Base-by-base conservation (phyloP, 768 basidiomycete genomes). In the Rhodotorula sphaerocarpa region DNA sequence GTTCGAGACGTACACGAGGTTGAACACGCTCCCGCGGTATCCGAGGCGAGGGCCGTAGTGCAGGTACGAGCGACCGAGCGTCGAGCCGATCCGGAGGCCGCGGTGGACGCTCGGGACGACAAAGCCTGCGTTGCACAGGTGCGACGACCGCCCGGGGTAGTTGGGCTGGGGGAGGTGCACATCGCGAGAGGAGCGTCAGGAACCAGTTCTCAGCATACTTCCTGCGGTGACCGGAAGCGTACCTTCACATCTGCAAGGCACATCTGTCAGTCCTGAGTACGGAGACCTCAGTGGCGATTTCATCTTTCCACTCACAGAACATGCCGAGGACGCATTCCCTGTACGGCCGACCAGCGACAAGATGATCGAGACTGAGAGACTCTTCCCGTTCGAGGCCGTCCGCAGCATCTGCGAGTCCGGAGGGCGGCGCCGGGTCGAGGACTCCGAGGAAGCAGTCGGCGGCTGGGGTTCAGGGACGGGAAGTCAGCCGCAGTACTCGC, bases 1-100 rank as follows among this genome's bases (percentile, higher is more conserved):
- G 76, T 93, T 95, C 73, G 85, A 88, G 30, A 84, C 82, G 74
- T 87, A 93, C 42, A 95, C 90, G 46, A 95, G 80, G 74, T 95
- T 93, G 79, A 95, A 93, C 30, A 93, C 76, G 36, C 74, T 75
- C 0, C 70, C 76, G 33, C 74, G 70, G 67, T 78, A 78, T 5
- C 76, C 89, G 28, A 91, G 77, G 42, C 76, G 78, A 0, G 90
- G 92, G 3, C 82, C 92, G 71, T 88, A 89, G 73, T 86, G 77
- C 25, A 92, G 76, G 75, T 83, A 95, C 5, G 87, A 87, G 63
- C 79, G 80, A 5, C 86, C 90, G 42, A 96, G 81, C 11, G 82
- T 77, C 45, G 77, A 76, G 23, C 90, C 91, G 70, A 86, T 82
- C 34, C 86, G 84, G 41, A 78, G 76, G 4, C 83, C 83, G 30